Percentiles rank a stretch among this genome's conserved stretches.
Evolutionary conservation across 176 grass and related monocot species (phyloP).

Genomic region (Poa pratensis): DNA sequence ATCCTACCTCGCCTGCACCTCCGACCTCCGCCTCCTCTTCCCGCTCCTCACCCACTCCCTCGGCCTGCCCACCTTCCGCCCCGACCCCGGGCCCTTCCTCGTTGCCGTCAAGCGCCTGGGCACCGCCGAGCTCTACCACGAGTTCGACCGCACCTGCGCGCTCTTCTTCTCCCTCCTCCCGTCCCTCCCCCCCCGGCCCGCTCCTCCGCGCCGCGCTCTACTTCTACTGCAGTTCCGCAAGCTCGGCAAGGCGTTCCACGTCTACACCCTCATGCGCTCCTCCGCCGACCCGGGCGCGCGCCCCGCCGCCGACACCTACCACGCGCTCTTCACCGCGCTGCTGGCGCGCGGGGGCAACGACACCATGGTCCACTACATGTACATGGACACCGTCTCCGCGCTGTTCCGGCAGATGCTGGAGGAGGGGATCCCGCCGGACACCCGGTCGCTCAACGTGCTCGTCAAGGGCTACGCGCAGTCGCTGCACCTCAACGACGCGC

Average conservation of each 20-base stretch:
- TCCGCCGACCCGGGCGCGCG: conserved; percentile 54
- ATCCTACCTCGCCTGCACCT: conserved; percentile 43
- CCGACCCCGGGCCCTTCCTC: conserved; percentile 59
- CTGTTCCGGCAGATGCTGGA: conserved; percentile 90
- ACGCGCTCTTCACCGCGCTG: conserved; percentile 76
- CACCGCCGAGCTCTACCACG: conserved; percentile 56
- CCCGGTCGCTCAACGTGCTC: conserved; percentile 69
- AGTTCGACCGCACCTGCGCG: conserved; percentile 69
- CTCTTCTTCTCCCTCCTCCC: conserved; percentile 73
- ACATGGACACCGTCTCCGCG: conserved; percentile 79
- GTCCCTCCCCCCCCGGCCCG: conserved; percentile 50
- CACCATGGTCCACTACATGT: conserved; percentile 75
- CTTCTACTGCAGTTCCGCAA: conserved; percentile 76
- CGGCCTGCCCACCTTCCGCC: conserved; percentile 50
- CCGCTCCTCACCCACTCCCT: conserved; percentile 68
- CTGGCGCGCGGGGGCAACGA: conserved; percentile 60
- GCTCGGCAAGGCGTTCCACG: conserved; percentile 83
- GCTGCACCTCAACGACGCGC: conserved; percentile 81
- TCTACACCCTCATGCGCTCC: conserved; percentile 83
- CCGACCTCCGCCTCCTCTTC: conserved; percentile 62
- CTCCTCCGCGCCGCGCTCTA: conserved; percentile 67
- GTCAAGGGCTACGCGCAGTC: conserved; percentile 75
- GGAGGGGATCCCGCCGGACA: conserved; percentile 66
- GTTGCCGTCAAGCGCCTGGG: conserved; percentile 68
- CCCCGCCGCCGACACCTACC: conserved; percentile 71